A percentile compares a stretch with the other conserved stretches of the same genome.
Evolutionary conservation across 352 stramenopile species (phyloP).

Genomic region (Globisporangium okanoganense): DNA sequence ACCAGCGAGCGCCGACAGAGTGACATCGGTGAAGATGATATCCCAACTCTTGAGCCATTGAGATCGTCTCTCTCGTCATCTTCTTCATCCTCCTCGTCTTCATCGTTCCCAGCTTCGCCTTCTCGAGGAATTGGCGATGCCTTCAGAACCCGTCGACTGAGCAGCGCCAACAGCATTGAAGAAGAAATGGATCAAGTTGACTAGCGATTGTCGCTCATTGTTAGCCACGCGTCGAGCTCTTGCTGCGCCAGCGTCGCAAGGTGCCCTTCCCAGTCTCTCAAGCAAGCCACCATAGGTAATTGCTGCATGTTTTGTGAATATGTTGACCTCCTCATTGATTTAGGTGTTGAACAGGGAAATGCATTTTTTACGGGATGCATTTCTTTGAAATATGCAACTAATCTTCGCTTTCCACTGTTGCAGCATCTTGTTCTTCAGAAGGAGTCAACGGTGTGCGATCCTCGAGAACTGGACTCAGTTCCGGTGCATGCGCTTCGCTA

Average conservation of each 20-base stretch:
- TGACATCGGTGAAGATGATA: conserved; percentile 7
- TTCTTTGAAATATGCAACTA: neutral
- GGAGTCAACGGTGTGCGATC: neutral
- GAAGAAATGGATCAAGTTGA: conserved; percentile 73
- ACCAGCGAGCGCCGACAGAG: conserved; percentile 3
- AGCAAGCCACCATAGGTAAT: neutral
- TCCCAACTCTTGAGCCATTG: conserved; percentile 4
- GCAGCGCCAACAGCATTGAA: conserved; percentile 33
- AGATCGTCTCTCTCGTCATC: conserved; percentile 27
- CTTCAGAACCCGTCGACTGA: conserved; percentile 16
- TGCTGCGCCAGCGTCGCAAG: neutral
- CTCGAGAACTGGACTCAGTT: neutral
- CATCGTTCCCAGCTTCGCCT: conserved; percentile 17
- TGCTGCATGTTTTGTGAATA: neutral
- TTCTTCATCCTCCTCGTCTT: conserved; percentile 30
- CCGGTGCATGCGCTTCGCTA: neutral
- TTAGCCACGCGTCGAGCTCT: neutral
- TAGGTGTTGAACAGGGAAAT: neutral
- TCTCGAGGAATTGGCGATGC: neutral
- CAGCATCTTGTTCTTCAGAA: neutral
- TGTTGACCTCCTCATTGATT: neutral
- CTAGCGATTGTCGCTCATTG: conserved; percentile 11
- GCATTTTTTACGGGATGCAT: neutral
- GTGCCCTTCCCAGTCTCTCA: neutral
- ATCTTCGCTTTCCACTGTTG: neutral